Percentiles rank a stretch among this genome's conserved stretches.
Evolutionary conservation across 495 filamentous ascomycete genomes (phyloP).

Genomic region (Aspergillus olivimuriae): DNA sequence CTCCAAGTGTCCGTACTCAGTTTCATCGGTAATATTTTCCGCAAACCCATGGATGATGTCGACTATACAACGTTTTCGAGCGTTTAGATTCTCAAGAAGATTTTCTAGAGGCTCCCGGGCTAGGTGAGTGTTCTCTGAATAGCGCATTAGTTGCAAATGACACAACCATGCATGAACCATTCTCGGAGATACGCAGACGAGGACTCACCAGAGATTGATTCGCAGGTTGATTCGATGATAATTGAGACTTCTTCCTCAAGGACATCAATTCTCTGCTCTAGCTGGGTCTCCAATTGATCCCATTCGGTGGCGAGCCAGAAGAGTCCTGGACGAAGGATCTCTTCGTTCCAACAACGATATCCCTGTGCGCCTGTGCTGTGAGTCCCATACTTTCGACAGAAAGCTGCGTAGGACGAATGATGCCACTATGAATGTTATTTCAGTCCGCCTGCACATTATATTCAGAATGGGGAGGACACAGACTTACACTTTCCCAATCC

Average conservation of each 20-base stretch:
- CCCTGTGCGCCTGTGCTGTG: slow-evolving; percentile 4
- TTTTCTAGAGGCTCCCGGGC: slow-evolving; percentile 12
- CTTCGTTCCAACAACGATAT: slow-evolving; percentile 22
- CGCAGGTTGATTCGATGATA: slow-evolving; percentile 1
- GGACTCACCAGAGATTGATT: slow-evolving; percentile 7
- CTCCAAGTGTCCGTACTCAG: slow-evolving; percentile 8
- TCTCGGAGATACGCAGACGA: background rate
- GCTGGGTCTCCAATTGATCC: slow-evolving; percentile 2
- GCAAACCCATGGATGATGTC: slow-evolving; percentile 2
- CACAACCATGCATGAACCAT: background rate
- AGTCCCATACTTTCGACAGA: slow-evolving; percentile 20
- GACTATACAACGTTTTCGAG: slow-evolving; percentile 8
- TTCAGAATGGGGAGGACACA: background rate
- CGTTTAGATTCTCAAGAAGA: slow-evolving; percentile 6
- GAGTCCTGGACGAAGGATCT: slow-evolving; percentile 5
- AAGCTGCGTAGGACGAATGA: slow-evolving; percentile 18
- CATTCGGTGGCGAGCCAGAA: background rate
- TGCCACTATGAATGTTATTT: slow-evolving; percentile 17
- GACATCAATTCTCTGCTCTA: background rate
- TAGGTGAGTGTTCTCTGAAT: slow-evolving; percentile 4
- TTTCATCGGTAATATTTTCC: background rate
- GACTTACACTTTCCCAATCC: slow-evolving; percentile 19
- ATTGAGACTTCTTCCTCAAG: background rate
- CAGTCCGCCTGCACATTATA: background rate
- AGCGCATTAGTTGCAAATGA: background rate